These are phyloP conservation scores for Nicotiana attenuata DNA, from an alignment of 257 asterid species.

Conservation along the genomic window DNA sequence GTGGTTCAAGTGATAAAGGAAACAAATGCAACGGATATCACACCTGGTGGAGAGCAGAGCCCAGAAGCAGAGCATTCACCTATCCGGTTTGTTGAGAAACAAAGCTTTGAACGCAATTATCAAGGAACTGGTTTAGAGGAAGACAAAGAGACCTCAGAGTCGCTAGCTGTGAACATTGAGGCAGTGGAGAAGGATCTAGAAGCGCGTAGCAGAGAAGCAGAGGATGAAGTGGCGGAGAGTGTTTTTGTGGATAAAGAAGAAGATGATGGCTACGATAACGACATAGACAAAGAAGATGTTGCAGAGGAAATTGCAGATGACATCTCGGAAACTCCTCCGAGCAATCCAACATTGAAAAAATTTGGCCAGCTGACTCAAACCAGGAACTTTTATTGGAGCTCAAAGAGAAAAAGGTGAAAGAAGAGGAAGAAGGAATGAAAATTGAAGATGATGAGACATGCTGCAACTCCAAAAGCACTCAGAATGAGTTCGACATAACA, in stretches of 20 bases:
- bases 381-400: constrained; percentile 9
- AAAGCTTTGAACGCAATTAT: background rate
- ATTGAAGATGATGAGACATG: constrained; percentile 21
- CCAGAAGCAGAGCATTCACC: background rate
- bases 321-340: constrained; percentile 27
- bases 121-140: background rate
- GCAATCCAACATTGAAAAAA: constrained; percentile 33
- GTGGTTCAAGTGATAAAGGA: background rate
- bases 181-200: background rate
- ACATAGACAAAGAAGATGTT: constrained; percentile 11
- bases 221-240: background rate
- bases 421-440: constrained; percentile 29
- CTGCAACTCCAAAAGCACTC: background rate
- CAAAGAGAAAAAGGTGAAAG: constrained; percentile 13
- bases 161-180: background rate
- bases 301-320: constrained; percentile 27
- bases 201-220: background rate
- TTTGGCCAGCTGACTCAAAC: constrained; percentile 32
- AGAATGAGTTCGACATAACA: background rate
- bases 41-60: background rate
- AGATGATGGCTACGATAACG: constrained; percentile 1
- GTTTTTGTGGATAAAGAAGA: constrained; percentile 5
- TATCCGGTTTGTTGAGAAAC: background rate
- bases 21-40: background rate
- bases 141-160: background rate